These are phyloP conservation scores for Xylaria hypoxylon DNA, from an alignment of 2,329 filamentous ascomycete species.

Conservation along the genomic window DNA sequence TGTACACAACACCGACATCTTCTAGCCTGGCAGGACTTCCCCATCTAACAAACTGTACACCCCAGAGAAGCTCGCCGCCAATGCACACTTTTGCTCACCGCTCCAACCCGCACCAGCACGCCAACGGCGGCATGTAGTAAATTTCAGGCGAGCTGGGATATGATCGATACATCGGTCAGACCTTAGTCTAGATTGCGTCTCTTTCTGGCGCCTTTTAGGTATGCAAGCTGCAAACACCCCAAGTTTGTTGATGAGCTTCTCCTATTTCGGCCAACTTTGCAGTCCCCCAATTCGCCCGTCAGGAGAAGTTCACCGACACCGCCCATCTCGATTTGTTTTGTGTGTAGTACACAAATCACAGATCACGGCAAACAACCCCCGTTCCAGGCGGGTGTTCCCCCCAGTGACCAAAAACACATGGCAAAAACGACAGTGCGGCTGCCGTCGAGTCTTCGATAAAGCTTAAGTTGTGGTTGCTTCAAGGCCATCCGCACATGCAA, in stretches of 20 bases:
- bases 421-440: constrained; percentile 24
- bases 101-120: constrained; percentile 33
- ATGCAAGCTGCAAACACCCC: constrained; percentile 20
- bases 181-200: constrained; percentile 6
- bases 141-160: constrained; percentile 23
- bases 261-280: constrained; percentile 28
- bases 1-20: constrained; percentile 28
- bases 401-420: constrained; percentile 25
- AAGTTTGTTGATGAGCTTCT: constrained; percentile 21
- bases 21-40: constrained; percentile 30
- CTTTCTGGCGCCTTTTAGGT: constrained; percentile 1
- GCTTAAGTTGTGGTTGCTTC: constrained; percentile 18
- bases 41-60: constrained; percentile 39
- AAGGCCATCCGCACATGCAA: constrained; percentile 22
- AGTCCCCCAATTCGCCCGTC: constrained; percentile 13
- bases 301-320: constrained; percentile 21
- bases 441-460: constrained; percentile 10
- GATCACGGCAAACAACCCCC: constrained; percentile 15
- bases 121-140: constrained; percentile 38
- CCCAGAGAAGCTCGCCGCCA: constrained; percentile 26
- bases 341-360: neutral
- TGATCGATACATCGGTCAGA: constrained; percentile 23
- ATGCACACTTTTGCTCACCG: constrained; percentile 36
- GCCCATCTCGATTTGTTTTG: constrained; percentile 22
- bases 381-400: constrained; percentile 15